Conservation (phyloP, 2,329 filamentous ascomycete species). For the Furcasterigmium sp. region DNA sequence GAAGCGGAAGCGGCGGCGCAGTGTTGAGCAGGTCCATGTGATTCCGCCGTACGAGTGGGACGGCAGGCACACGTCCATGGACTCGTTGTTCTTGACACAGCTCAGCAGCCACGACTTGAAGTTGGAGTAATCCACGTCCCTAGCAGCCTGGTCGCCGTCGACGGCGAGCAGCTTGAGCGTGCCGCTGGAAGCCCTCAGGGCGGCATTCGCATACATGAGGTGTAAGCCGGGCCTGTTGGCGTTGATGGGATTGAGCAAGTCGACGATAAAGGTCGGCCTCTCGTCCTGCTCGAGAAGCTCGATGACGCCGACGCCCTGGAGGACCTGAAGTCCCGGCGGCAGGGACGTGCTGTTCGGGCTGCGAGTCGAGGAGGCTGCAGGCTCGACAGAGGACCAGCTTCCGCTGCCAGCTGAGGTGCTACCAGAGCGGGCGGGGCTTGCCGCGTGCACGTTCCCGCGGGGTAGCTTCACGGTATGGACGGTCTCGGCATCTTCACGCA, state of each 20-base stretch:
- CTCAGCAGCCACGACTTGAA: conserved; percentile 69
- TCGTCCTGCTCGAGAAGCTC: conserved; percentile 75
- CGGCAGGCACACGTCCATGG: conserved; percentile 43
- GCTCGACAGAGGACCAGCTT: conserved; percentile 44
- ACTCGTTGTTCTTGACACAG: conserved; percentile 45
- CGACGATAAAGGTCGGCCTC: conserved; percentile 70
- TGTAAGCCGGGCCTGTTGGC: conserved; percentile 47
- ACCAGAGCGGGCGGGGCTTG: conserved; percentile 40
- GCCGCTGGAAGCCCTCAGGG: conserved; percentile 52
- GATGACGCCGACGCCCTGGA: conserved; percentile 61
- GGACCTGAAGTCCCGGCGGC: conserved; percentile 44
- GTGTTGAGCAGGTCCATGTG: conserved; percentile 64
- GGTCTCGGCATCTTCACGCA: conserved; percentile 36
- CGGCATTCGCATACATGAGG: conserved; percentile 63
- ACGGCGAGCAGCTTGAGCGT: conserved; percentile 53
- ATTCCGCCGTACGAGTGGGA: conserved; percentile 59
- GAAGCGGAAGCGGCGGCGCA: conserved; percentile 64
- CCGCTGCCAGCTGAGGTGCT: conserved; percentile 46
- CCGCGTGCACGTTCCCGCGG: conserved; percentile 43
- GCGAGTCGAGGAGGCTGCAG: conserved; percentile 27
- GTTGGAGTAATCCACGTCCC: conserved; percentile 44
- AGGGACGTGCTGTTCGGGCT: conserved; percentile 47
- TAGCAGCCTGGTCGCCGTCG: conserved; percentile 35
- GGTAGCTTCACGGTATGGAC: conserved; percentile 53
- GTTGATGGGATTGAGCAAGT: conserved; percentile 56